Conservation (phyloP, 495 filamentous ascomycete genomes). For the Tuber indicum region DNA sequence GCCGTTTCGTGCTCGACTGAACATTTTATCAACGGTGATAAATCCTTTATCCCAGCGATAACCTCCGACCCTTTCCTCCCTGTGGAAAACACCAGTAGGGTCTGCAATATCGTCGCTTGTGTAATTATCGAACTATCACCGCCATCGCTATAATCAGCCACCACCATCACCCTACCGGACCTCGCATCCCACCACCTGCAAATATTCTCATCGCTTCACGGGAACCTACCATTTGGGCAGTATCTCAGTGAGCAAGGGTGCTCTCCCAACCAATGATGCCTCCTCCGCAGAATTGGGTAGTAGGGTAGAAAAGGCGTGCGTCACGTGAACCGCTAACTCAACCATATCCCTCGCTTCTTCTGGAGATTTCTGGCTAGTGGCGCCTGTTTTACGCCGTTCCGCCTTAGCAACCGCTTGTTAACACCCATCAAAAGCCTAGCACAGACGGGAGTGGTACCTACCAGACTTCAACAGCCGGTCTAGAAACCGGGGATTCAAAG, state of each 20-base stretch:
- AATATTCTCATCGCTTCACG: not conserved
- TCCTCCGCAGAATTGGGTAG: slow-evolving; percentile 48
- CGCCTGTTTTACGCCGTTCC: slow-evolving; percentile 25
- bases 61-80: slow-evolving; percentile 44
- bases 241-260: slow-evolving; percentile 49
- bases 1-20: slow-evolving; percentile 50
- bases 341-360: slow-evolving; percentile 53
- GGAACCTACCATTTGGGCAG: slow-evolving; percentile 49
- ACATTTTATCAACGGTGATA: slow-evolving; percentile 51
- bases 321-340: slow-evolving; percentile 54
- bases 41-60: slow-evolving; percentile 48
- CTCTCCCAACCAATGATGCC: slow-evolving; percentile 47
- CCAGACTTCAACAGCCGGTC: slow-evolving; percentile 55
- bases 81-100: slow-evolving; percentile 47
- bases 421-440: not conserved
- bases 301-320: slow-evolving; percentile 54
- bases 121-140: slow-evolving; percentile 49
- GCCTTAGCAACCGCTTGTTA: not conserved
- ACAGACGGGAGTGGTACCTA: slow-evolving; percentile 1
- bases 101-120: slow-evolving; percentile 50
- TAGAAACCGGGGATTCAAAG: slow-evolving; percentile 54
- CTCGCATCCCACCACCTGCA: not conserved
- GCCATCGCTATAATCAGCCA: not conserved
- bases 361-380: slow-evolving; percentile 43
- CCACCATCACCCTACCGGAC: not conserved